Base-by-base conservation (phyloP, 148 eudicot species). In the Rhododendron kiyosumense region DNA sequence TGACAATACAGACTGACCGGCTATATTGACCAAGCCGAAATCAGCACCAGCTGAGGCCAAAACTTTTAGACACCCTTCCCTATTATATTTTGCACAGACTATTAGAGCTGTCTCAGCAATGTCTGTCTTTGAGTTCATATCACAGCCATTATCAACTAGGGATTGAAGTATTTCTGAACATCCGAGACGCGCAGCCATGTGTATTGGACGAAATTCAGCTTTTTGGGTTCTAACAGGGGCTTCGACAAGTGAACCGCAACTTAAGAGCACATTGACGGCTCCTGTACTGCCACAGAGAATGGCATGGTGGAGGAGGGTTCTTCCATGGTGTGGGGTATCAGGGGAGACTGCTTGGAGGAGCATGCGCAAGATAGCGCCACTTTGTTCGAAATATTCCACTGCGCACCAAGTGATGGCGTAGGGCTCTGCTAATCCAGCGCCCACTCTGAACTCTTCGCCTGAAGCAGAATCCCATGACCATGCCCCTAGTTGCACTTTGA, bases 231-330 rank as follows among this genome's bases (percentile, higher is more conserved):
- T 89, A 77, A 91, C 85, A 2, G 93, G 93, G 85, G 88, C 82
- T 84, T 94, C 95, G 5, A 90, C 74, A 43, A 92, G 63, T 81
- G 94, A 91, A 79, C 95, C 94, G 46, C 87, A 87, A 38, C 90
- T 92, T 26, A 97, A 74, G 3, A 97, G 90, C 38, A 90, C 87
- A 12, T 88, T 90, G 83, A 91, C 89, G 14, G 98, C 99, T 79
- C 81, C 86, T 1, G 69, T 26, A 65, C 91, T 94, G 76, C 88
- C 85, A 71, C 99, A 97, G 28, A 97, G 96, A 59, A 97, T 90
- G 87, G 99, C 98, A 83, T 95, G 98, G 88, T 97, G 99, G 77
- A 95, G 93, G 78, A 94, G 95, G n/a, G 91, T 94, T 89, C 99
- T 91, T 84, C 99, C 98, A 0, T 69, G 71, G 87, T 93, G 96